Evolutionary conservation across 495 filamentous ascomycete genomes (phyloP), one percentile per base, ranked within the genome.

Genomic region (Aspergillus coremiiformis): DNA sequence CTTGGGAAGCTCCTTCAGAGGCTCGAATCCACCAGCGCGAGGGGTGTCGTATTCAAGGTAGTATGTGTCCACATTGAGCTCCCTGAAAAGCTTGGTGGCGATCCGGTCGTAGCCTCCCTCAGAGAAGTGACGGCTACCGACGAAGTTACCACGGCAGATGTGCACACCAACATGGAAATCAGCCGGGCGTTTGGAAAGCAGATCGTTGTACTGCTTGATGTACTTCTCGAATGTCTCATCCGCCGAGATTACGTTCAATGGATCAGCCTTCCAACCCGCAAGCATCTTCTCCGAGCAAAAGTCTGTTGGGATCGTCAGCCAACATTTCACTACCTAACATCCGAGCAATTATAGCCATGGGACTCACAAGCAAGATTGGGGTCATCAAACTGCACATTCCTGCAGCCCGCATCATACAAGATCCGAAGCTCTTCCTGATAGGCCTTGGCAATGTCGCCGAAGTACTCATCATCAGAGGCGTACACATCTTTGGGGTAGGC

Each of bases 1-100:
- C 52, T 74, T 78, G 44, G 87, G 87, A 4, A 93, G 71, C 57
- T 80, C 73, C 69, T 78, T 81, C 39, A 90, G 78, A 14, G 87
- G 86, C 70, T 89, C 86, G 60, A 93, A 91, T 21, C 85, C 84
- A 14, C 88, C 87, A 10, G 84, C 77, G 4, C 87, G 78, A 22
- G 76, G 74, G 12, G 84, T 90, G 71, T 90, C 87, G 66, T 90
- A 92, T 66, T 91, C 87, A 48, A 92, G 81, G 63, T 89, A 90
- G 71, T 86, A 91, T 5, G 86, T 89, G 68, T 85, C 78, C 14
- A 89, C 82, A 54, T 87, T 79, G 37, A 90, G 75, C 52, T 85
- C 72, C 51, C 82, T 74, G 76, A 93, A 93, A 12, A 93, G 78
- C 72, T 86, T 87, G 58, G 78, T 77, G 42, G 88, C 87, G 53